These are phyloP conservation scores for Claviceps sp. DNA, from an alignment of 2,329 filamentous ascomycete species.

Conservation along the genomic window DNA sequence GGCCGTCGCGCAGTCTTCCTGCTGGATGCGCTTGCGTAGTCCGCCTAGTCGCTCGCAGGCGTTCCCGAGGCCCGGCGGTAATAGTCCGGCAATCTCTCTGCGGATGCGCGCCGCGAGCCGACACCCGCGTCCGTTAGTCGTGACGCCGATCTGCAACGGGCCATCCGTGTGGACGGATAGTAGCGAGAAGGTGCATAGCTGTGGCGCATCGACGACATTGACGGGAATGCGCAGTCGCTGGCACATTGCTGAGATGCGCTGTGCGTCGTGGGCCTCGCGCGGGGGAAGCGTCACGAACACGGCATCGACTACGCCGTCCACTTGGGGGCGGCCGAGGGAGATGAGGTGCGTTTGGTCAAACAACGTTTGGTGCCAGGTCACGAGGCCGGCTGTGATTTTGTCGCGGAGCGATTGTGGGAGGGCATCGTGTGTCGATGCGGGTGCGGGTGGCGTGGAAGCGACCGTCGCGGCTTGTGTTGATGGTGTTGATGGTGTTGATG, in stretches of 20 bases:
- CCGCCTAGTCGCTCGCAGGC: constrained; percentile 69
- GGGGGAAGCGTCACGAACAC: constrained; percentile 66
- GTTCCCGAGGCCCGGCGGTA: constrained; percentile 61
- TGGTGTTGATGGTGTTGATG: constrained; percentile 22
- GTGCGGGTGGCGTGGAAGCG: no score
- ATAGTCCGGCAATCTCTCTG: constrained; percentile 68
- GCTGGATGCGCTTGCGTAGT: constrained; percentile 55
- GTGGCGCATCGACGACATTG: constrained; percentile 80
- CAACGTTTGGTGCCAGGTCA: constrained; percentile 49
- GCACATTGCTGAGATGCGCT: constrained; percentile 62
- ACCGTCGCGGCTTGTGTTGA: constrained; percentile 14
- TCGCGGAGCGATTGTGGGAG: constrained; percentile 42
- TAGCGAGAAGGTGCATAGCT: constrained; percentile 78
- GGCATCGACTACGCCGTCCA: constrained; percentile 68
- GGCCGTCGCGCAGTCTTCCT: constrained; percentile 45
- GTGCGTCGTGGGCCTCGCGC: constrained; percentile 34
- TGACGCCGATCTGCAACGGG: constrained; percentile 86
- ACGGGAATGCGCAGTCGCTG: constrained; percentile 71
- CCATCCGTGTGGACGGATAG: constrained; percentile 83
- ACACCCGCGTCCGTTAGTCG: constrained; percentile 87
- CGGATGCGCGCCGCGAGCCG: constrained; percentile 84
- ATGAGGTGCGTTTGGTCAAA: constrained; percentile 64
- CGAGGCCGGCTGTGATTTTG: constrained; percentile 50
- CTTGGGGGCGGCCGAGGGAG: constrained; percentile 64
- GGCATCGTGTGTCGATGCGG: constrained; percentile 42